Conservation (phyloP, 1,284 basidiomycete genomes). For the Ustilago lituana region DNA sequence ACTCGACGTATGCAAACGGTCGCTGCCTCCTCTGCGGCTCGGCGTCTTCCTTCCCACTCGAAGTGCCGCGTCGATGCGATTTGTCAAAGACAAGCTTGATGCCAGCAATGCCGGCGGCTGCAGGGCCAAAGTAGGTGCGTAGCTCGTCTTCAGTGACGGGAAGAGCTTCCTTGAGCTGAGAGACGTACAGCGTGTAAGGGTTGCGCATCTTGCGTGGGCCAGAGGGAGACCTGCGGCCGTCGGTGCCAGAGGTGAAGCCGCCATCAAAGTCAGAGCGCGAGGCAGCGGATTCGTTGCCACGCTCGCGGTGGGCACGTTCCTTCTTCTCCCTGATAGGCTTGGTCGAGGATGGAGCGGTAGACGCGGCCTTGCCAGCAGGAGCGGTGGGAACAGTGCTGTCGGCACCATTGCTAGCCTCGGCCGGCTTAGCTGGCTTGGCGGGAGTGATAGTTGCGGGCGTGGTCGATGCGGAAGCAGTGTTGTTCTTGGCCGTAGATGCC, state of each 20-base stretch:
- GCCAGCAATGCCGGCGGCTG: slow-evolving; percentile 40
- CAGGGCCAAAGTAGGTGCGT: slow-evolving; percentile 55
- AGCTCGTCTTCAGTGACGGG: slow-evolving; percentile 56
- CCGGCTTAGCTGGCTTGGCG: background rate
- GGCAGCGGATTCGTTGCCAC: slow-evolving; percentile 40
- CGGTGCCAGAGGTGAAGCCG: slow-evolving; percentile 38
- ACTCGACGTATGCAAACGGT: slow-evolving; percentile 54
- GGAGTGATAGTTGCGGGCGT: background rate
- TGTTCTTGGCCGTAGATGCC: slow-evolving; percentile 3
- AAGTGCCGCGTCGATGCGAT: slow-evolving; percentile 27
- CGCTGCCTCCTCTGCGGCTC: slow-evolving; percentile 40
- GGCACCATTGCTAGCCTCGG: slow-evolving; percentile 14
- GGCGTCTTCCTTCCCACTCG: slow-evolving; percentile 33
- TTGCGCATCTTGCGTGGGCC: slow-evolving; percentile 27
- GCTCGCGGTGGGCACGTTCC: slow-evolving; percentile 24
- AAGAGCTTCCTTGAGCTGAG: slow-evolving; percentile 53
- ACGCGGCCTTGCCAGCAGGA: background rate
- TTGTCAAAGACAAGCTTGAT: slow-evolving; percentile 55
- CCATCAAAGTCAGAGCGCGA: slow-evolving; percentile 44
- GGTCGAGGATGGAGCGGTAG: slow-evolving; percentile 13
- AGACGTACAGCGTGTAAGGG: slow-evolving; percentile 50
- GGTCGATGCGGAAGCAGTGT: background rate
- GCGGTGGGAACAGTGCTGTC: slow-evolving; percentile 1
- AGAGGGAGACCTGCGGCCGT: slow-evolving; percentile 35
- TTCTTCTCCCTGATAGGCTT: slow-evolving; percentile 41